Evolutionary conservation across 2,329 filamentous ascomycete genomes (phyloP), one percentile per base, ranked within the genome.

Genomic region (Diaporthe longicolla): DNA sequence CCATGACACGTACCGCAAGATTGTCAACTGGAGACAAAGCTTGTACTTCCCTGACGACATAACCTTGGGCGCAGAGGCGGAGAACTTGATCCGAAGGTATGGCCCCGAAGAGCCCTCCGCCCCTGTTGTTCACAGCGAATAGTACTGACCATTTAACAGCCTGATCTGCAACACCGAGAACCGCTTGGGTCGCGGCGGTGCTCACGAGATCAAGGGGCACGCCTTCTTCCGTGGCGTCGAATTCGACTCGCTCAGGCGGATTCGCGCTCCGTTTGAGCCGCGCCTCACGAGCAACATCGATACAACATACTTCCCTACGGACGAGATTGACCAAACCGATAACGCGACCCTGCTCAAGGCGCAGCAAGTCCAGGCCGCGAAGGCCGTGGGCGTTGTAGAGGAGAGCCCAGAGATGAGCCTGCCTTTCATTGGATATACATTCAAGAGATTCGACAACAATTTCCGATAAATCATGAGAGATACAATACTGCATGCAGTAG

Each of bases 1-100:
- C 75, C 96, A 97, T 81, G 97, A 98, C 83, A 98, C 97, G 1
- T 99, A 99, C 85, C 93, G 96, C 78, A 99, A 99, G 89, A 99
- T 99, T 83, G 95, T 99, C 79, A 98, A 98, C 86, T 99, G 97
- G 97, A 92, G 94, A 73, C 93, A 97, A 81, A 95, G 96, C 74
- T 87, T 99, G 63, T 98, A 98, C 84, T 98, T 99, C 88, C 97
- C 97, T 0, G 95, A 97, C 75, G 74, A 75, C 83, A 94, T 98
- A 80, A 93, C 94, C 75, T 88, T 99, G 45, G 95, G 95, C 55
- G 89, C 90, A 1, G 95, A 98, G 81, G 95, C 97, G 0, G 96
- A 98, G 85, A 93, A 96, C 80, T 89, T 98, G 81, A 97, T 98
- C 79, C 89, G 95, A 87, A 95, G 93, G 95, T 97, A 88, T 82